Base-by-base conservation (phyloP, 306 rosid genomes). In the Cicer bijugum region DNA sequence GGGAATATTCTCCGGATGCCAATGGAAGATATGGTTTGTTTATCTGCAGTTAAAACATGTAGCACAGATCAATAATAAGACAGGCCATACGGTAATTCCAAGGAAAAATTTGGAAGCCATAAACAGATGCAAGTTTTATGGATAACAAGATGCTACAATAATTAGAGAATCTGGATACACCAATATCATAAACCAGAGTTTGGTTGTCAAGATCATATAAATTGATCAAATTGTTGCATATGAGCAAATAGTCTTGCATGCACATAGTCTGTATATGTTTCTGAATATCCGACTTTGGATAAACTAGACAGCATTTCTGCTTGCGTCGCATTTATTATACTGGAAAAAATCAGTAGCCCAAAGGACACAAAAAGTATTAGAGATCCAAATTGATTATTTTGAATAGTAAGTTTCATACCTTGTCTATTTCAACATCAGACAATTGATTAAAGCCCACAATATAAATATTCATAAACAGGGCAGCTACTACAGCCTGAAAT, bases 11-110 rank as follows among this genome's bases (percentile, higher is more conserved):
- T 68, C 99, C 99, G 1, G 99, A 94, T 78, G 97, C 99, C 81
- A 94, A 80, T 52, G 99, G 99, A 84, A 94, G 99, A 88, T 94
- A 88, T 56, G 96, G 96, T 86, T 94, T 94, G 89, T 94, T 94
- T 74, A 94, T 87, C 99, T 94, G 91, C 82, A 83, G 70, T 10
- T 12, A 66, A 66, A 71, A 77, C 65, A 83, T 38, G 72, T 43
- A 72, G 72, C 37, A 70, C 11, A 9, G 23, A 38, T 65, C 37
- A 63, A 17, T 48, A 76, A 39, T 80, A 19, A 78, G 71, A 78
- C 51, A 55, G 62, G 66, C 75, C 68, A 43, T 14, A 45, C 15
- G 74, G 35, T 7, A 65, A 68, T 58, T 70, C 51, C 53, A 14
- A 57, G 9, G 68, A 47, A 51, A 73, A 38, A 23, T 9, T 14